Conservation (phyloP, 176 grass and related monocot genomes). For the Carex scoparia region DNA sequence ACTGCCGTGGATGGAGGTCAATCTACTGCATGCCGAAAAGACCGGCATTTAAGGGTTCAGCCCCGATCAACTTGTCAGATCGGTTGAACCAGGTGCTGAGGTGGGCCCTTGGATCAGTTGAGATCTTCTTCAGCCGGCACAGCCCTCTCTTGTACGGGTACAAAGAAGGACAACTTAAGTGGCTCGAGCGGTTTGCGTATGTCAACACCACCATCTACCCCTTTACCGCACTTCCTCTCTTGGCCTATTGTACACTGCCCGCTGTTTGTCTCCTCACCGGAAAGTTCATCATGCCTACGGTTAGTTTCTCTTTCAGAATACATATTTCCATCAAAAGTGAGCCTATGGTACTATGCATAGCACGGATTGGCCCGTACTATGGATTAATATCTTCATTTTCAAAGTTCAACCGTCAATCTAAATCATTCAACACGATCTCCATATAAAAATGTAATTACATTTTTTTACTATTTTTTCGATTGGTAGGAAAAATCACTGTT, state of each 20-base stretch:
- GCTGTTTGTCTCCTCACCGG: constrained; percentile 97
- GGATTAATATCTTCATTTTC: no score
- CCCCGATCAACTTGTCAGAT: constrained; percentile 92
- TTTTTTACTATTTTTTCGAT: no score
- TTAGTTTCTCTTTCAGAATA: constrained; percentile 24
- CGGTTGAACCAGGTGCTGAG: constrained; percentile 96
- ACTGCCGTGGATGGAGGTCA: constrained; percentile 94
- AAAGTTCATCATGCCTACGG: constrained; percentile 99
- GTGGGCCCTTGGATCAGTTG: constrained; percentile 97
- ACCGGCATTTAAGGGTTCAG: constrained; percentile 88
- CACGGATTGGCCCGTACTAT: no score
- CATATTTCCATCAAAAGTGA: not conserved
- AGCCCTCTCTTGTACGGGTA: constrained; percentile 86
- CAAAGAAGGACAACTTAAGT: constrained; percentile 95
- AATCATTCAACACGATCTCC: no score
- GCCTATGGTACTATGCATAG: no score
- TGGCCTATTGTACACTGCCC: constrained; percentile 89
- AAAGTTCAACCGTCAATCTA: no score
- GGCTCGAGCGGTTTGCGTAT: constrained; percentile 99
- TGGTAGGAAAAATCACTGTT: no score
- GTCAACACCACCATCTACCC: constrained; percentile 99
- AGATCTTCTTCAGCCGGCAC: constrained; percentile 99
- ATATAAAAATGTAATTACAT: no score
- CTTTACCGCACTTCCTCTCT: constrained; percentile 79
- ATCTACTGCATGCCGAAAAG: constrained; percentile 96